Percentiles rank a stretch among this genome's conserved stretches.
These are phyloP conservation scores for Solanum chmielewskii DNA, from an alignment of 257 asterid genomes.

Conservation along the genomic window DNA sequence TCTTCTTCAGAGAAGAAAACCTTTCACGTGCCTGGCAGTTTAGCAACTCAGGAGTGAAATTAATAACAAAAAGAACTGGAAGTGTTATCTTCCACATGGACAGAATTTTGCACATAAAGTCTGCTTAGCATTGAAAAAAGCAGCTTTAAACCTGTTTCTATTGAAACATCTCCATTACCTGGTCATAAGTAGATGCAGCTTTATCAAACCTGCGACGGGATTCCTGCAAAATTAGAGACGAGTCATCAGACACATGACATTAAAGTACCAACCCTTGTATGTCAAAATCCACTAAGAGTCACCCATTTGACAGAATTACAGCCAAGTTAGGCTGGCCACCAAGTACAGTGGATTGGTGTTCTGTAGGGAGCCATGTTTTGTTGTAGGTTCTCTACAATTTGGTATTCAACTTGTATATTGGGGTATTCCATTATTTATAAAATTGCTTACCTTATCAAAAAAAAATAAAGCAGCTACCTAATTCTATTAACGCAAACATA, in stretches of 20 bases:
- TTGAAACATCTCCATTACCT: conserved; percentile 35
- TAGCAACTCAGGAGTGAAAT: not conserved
- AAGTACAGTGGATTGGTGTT: not conserved
- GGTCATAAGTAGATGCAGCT: conserved; percentile 67
- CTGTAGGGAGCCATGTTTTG: not conserved
- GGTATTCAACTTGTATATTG: not conserved
- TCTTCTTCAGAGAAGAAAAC: conserved; percentile 78
- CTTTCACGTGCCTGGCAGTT: conserved; percentile 73
- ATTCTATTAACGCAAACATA: not conserved
- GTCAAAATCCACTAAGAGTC: not conserved
- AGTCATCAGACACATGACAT: not conserved
- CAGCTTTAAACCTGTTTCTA: not conserved
- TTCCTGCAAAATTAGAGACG: conserved; percentile 44
- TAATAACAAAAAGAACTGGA: not conserved
- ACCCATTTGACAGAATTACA: not conserved
- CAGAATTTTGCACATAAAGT: not conserved
- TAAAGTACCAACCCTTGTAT: not conserved
- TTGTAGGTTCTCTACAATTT: not conserved
- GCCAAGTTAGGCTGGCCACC: not conserved
- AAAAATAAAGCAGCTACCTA: not conserved
- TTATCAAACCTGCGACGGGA: conserved; percentile 92
- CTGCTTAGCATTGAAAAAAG: not conserved
- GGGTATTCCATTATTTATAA: not conserved
- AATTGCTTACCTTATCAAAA: not conserved
- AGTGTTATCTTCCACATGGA: not conserved